Percentiles rank a stretch among this genome's conserved stretches.
Evolutionary conservation across 1,284 basidiomycete species (phyloP).

Genomic region (Heterobasidion annosum): DNA sequence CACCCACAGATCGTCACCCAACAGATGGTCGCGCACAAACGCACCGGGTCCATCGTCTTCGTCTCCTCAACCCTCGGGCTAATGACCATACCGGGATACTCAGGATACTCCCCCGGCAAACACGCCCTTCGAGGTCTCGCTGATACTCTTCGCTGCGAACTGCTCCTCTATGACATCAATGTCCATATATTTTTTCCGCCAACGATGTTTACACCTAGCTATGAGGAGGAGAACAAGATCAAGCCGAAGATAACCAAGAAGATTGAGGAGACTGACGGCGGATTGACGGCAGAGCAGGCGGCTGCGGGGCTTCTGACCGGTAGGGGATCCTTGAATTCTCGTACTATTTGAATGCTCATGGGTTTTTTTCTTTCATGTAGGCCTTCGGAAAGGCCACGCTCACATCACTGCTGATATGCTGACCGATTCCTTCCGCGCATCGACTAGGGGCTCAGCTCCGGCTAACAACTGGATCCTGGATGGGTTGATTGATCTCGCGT

Average conservation of each 20-base stretch:
- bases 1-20: neutral
- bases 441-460: neutral
- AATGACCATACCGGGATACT: slow-evolving; percentile 4
- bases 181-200: slow-evolving; percentile 6
- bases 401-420: slow-evolving; percentile 1
- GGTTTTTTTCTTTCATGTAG: neutral
- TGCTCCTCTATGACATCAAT: slow-evolving; percentile 1
- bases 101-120: neutral
- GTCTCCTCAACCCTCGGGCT: slow-evolving; percentile 4
- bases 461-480: slow-evolving; percentile 1
- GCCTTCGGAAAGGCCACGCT: neutral
- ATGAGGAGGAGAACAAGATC: slow-evolving; percentile 3
- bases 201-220: neutral
- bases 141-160: slow-evolving; percentile 2
- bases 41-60: slow-evolving; percentile 2
- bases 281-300: slow-evolving; percentile 2
- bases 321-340: neutral
- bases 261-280: slow-evolving; percentile 1
- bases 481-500: neutral
- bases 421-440: slow-evolving; percentile 3
- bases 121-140: slow-evolving; percentile 4
- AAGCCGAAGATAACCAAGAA: neutral
- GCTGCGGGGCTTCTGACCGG: neutral
- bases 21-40: slow-evolving; percentile 2
- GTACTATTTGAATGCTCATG: neutral